phyloP scores from a whole-genome alignment of 2,329 filamentous ascomycete species.

The Niveomyces coronatus region DNA sequence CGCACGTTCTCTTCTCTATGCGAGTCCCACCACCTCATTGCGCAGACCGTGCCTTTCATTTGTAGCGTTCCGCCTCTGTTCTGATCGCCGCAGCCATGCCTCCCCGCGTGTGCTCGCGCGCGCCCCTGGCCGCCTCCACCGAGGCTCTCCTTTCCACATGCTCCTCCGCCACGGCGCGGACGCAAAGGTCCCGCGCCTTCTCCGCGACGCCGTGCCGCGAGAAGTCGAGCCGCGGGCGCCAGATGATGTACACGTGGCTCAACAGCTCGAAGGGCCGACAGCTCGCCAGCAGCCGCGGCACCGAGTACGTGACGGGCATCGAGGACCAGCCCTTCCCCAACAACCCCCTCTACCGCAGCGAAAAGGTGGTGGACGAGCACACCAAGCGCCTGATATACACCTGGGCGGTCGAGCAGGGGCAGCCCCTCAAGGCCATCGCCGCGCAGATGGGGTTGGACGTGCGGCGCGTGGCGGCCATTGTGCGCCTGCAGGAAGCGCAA shows the following conservation, averaged over 20 bases:
- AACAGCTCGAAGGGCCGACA: slow-evolving; percentile 17
- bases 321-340: slow-evolving; percentile 57
- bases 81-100: slow-evolving; percentile 16
- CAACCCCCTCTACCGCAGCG: slow-evolving; percentile 60
- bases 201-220: slow-evolving; percentile 28
- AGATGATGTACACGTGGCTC: slow-evolving; percentile 30
- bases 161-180: slow-evolving; percentile 7
- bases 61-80: background rate
- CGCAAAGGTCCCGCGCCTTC: slow-evolving; percentile 23
- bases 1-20: background rate
- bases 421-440: slow-evolving; percentile 66
- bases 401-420: slow-evolving; percentile 53
- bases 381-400: slow-evolving; percentile 65
- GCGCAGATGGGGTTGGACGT: slow-evolving; percentile 71
- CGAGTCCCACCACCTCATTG: slow-evolving; percentile 17
- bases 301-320: slow-evolving; percentile 28
- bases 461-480: slow-evolving; percentile 73
- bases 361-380: slow-evolving; percentile 62
- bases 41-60: slow-evolving; percentile 13
- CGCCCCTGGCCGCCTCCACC: slow-evolving; percentile 21
- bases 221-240: slow-evolving; percentile 27
- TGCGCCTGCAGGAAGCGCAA: slow-evolving; percentile 78
- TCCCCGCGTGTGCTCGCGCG: slow-evolving; percentile 13
- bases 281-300: slow-evolving; percentile 17
- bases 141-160: slow-evolving; percentile 19